These are phyloP conservation scores for Exophiala bonariae DNA, from an alignment of 2,329 filamentous ascomycete species.

Conservation along the genomic window DNA sequence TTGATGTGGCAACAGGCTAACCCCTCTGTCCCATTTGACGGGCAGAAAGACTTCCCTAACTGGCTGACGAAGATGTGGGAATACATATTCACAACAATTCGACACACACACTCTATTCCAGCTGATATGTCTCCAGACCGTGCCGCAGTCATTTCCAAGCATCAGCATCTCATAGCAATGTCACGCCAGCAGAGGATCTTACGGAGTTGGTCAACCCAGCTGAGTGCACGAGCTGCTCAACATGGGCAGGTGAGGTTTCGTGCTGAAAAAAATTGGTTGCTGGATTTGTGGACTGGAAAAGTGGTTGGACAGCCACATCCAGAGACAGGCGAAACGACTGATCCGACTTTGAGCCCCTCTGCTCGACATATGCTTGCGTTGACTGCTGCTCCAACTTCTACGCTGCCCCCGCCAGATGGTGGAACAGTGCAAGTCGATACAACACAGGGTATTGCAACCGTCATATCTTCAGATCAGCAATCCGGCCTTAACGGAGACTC, in stretches of 20 bases:
- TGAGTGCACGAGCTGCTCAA: not conserved
- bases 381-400: too few relatives aligned
- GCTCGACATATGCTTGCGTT: too few relatives aligned
- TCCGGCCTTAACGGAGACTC: too few relatives aligned
- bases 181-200: not conserved
- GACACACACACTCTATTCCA: not conserved
- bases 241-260: not conserved
- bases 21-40: not conserved
- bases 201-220: not conserved
- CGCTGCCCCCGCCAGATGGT: too few relatives aligned
- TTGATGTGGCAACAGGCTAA: not conserved
- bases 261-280: not conserved
- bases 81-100: not conserved
- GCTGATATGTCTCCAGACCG: not conserved
- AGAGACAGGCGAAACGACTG: too few relatives aligned
- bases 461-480: too few relatives aligned
- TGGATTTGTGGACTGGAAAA: constrained; percentile 2
- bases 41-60: not conserved
- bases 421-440: too few relatives aligned
- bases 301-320: too few relatives aligned
- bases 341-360: too few relatives aligned
- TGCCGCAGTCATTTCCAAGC: not conserved
- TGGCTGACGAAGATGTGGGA: not conserved
- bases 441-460: too few relatives aligned
- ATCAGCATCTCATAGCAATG: not conserved